Evolutionary conservation across 345 rosid genomes (phyloP), one percentile per base, ranked within the genome.

Genomic region (Hevea brasiliensis): DNA sequence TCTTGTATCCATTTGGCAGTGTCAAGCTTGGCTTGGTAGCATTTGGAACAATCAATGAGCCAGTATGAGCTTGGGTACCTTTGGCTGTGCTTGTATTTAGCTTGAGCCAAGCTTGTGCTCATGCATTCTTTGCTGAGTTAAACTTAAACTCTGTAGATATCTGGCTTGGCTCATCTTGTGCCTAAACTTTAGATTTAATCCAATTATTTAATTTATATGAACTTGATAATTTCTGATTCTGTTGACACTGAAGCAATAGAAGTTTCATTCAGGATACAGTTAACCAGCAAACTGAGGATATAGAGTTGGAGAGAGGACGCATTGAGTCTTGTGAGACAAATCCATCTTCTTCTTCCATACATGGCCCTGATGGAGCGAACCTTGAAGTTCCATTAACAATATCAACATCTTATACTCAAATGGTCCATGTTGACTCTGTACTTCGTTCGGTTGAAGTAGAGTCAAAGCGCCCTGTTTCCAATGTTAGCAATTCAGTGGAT

Each of bases 211-310:
- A 69, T 58, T 73, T 48, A 50, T 40, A 24, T 24, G 23, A 7
- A 29, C 58, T 70, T 64, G 29, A 13, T 71, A 27, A 35, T 44
- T 54, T 77, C 51, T 71, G 48, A 58, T 58, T 72, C 47, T 72
- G 51, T 77, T 77, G 57, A 61, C 54, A 68, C 83, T 79, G 72
- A 81, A 72, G 65, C 64, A 59, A 65, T 66, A 54, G 65, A 75
- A 59, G 74, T 73, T 79, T 81, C 75, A 74, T 64, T 72, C 86
- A 82, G 89, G 89, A 74, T 76, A 47, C 75, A 35, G 67, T 58
- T 59, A 51, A 61, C n/a, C 61, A 75, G 48, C 78, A 64, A 80
- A 67, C 75, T 59, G 74, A 67, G 70, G 66, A 64, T 41, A 68
- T 68, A 70, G 77, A 67, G 21, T 44, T 74, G 47, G 71, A 47